Base-by-base conservation (phyloP, 768 basidiomycete species). In the Pleurotus sapidus region DNA sequence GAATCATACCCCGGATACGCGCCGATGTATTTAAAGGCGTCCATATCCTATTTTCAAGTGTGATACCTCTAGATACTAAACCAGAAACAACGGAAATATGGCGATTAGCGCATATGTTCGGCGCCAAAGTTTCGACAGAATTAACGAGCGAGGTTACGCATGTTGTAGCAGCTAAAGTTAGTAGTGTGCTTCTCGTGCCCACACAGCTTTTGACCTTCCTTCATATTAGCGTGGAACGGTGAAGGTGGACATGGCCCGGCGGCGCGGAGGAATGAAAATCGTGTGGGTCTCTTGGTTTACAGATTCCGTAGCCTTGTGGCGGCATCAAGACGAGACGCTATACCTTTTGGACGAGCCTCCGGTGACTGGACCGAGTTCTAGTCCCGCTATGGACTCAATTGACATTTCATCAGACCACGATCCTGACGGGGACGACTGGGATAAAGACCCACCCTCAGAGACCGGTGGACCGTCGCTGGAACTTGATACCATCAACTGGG, bases 261-360 rank as follows among this genome's bases (percentile, higher is more conserved):
- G 83, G 66, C 82, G 84, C n/a, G 85, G 87, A 5, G 83, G 83
- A 20, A 84, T 91, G 66, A 86, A 88, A 67, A 85, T 98, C 59
- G 93, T 98, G 17, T 91, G 91, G 85, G 71, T 90, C 6, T 77
- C 82, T 7, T 99, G 96, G 96, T 89, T 98, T 65, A 86, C 83
- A 30, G 91, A 95, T 68, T 93, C 89, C 9, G 75, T 95, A 57
- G 88, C 91, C n/a, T 75, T 87, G n/a, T 98, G 96, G 94, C 74
- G 74, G 54, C 84, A 84, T 56, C 88, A 90, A 66, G 86, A 89
- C 60, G 96, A 97, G 72, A 77, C 74, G 1, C 80, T 81, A 2
- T 96, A 94, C 73, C 74, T 91, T 42, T 77, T 91, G 53, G 87
- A 89, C 64, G 83, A 82, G 49, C 82, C 82, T 17, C 71, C 79